Evolutionary conservation across 2,329 filamentous ascomycete species (phyloP), one percentile per base, ranked within the genome.

Genomic region (Dactylellina haptotyla): DNA sequence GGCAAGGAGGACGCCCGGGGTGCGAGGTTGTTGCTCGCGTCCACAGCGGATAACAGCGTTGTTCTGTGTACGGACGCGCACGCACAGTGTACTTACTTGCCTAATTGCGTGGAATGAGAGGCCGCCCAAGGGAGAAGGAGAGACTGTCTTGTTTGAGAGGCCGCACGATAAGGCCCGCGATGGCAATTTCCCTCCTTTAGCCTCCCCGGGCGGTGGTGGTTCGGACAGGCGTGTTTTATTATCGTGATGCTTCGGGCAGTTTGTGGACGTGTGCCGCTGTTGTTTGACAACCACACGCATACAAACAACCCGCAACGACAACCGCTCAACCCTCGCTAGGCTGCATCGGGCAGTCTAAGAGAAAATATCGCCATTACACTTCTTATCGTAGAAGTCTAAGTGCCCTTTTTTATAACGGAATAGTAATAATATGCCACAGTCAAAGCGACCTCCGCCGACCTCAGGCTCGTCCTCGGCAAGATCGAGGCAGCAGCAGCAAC

Each of bases 201-300:
- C 14, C 12, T 41, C 37, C 37, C 6, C 12, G 16, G 34, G 39
- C 12, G 26, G 56, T 23, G 23, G 5, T 26, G 16, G 10, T 41
- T 10, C 3, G 30, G 12, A 8, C 8, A 4, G 23, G n/a, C 9
- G 12, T 34, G 26, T 25, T 53, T n/a, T 34, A 25, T 6, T 41
- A 12, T 18, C 12, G 23, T 32, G 46, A 12, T 50, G 43, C 53
- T 65, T 72, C 32, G 43, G 66, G 66, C 37, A 72, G 66, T 72
- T 72, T 72, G 66, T 72, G 66, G 66, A 72, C 66, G 66, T 72
- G 66, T 51, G 39, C 10, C 14, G 14, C 2, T 51, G 41, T 54
- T 51, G 57, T 64, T 63, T 72, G 66, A 45, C 58, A 64, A 72
- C 66, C 51, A 37, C 16, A 58, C 53, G 16, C 28, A 58, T 32